Evolutionary conservation across 495 filamentous ascomycete genomes (phyloP).

Genomic region (Xylaria cubensis): DNA sequence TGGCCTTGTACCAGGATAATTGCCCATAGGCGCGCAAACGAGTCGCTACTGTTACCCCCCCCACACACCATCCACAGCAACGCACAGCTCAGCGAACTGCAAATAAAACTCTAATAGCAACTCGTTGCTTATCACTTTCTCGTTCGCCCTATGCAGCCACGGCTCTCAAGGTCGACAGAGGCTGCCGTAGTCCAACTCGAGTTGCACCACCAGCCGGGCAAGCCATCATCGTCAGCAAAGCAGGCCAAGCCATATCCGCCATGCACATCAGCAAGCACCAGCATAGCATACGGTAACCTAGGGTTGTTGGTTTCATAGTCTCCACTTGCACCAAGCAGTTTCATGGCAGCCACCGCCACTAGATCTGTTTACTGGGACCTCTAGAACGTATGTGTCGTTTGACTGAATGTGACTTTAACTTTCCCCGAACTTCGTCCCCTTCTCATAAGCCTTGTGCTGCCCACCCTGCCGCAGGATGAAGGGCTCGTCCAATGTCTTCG

Average conservation of each 20-base stretch:
- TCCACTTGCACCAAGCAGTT: conserved; percentile 35
- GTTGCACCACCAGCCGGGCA: conserved; percentile 27
- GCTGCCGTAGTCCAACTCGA: conserved; percentile 21
- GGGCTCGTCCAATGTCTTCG: conserved; percentile 29
- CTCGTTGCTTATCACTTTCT: not conserved
- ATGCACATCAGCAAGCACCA: conserved; percentile 39
- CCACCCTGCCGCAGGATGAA: conserved; percentile 26
- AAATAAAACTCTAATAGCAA: conserved; percentile 21
- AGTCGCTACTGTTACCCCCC: conserved; percentile 21
- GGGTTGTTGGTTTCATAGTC: conserved; percentile 40
- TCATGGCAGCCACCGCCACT: conserved; percentile 43
- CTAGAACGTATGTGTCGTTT: conserved; percentile 39
- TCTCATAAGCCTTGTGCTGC: conserved; percentile 39
- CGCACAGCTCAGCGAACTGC: conserved; percentile 27
- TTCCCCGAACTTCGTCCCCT: conserved; percentile 30
- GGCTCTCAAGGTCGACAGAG: conserved; percentile 17
- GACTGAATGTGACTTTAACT: conserved; percentile 33
- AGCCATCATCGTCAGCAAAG: conserved; percentile 35
- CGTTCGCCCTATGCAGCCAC: conserved; percentile 25
- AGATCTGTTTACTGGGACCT: conserved; percentile 38
- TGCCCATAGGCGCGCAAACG: conserved; percentile 30
- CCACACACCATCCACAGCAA: conserved; percentile 23
- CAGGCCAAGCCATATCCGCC: conserved; percentile 36
- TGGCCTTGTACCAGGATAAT: conserved; percentile 18
- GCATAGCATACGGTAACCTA: conserved; percentile 31